Conservation (phyloP, 352 stramenopile genomes). For the Aphanomyces stellatus region DNA sequence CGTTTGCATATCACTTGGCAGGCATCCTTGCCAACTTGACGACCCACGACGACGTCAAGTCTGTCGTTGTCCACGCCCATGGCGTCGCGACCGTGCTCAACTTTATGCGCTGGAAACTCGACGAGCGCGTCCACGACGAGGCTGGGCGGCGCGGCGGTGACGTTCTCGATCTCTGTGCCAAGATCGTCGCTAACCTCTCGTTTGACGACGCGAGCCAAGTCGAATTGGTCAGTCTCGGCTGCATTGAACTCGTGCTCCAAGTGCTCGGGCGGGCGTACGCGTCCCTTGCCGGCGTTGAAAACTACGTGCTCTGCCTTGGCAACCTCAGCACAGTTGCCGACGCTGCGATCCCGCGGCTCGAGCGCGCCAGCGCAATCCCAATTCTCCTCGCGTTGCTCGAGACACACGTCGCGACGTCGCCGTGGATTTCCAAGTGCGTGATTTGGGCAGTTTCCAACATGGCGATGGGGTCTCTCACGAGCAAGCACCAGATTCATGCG, state of each 20-base stretch:
- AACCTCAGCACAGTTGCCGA: constrained; percentile 25
- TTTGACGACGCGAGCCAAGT: constrained; percentile 22
- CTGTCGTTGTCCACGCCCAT: constrained; percentile 22
- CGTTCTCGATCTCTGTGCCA: constrained; percentile 8
- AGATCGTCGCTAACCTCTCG: constrained; percentile 23
- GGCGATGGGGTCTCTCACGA: constrained; percentile 3
- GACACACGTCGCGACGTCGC: constrained; percentile 25
- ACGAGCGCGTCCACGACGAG: neutral
- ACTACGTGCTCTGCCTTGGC: constrained; percentile 24
- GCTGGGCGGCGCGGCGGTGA: neutral
- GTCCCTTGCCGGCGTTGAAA: constrained; percentile 22
- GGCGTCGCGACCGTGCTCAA: constrained; percentile 22
- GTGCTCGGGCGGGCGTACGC: constrained; percentile 22
- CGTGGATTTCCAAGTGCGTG: constrained; percentile 13
- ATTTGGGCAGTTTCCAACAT: constrained; percentile 21
- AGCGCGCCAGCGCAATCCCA: constrained; percentile 35
- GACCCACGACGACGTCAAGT: constrained; percentile 22
- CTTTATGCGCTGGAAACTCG: constrained; percentile 4
- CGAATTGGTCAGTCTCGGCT: constrained; percentile 19
- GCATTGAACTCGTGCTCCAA: constrained; percentile 34
- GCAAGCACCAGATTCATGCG: constrained; percentile 10
- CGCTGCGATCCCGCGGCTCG: constrained; percentile 25
- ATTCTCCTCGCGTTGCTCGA: constrained; percentile 51
- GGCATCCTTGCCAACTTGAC: constrained; percentile 23
- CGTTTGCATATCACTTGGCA: constrained; percentile 9